Evolutionary conservation across 805 yeast species (phyloP).

Genomic region (Wickerhamomyces bovis): DNA sequence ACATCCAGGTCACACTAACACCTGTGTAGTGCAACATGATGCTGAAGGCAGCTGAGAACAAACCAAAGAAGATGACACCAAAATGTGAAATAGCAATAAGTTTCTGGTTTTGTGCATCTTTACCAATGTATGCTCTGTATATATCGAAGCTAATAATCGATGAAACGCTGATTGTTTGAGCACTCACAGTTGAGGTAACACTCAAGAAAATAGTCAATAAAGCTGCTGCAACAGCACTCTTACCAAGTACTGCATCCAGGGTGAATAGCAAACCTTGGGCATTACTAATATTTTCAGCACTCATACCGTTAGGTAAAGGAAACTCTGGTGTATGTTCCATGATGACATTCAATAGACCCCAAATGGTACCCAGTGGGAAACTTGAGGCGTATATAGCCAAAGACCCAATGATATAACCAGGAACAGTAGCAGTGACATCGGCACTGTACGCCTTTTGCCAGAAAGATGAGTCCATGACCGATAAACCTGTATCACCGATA

Average conservation of each 20-base stretch:
- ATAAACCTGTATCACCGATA: slow-evolving; percentile 33
- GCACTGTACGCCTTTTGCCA: slow-evolving; percentile 38
- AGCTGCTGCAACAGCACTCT: slow-evolving; percentile 32
- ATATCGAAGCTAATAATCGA: slow-evolving; percentile 34
- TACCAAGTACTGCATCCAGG: slow-evolving; percentile 42
- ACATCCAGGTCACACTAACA: slow-evolving; percentile 13
- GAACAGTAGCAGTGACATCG: slow-evolving; percentile 29
- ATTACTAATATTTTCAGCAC: slow-evolving; percentile 30
- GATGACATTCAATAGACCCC: slow-evolving; percentile 30
- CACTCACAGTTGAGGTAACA: slow-evolving; percentile 36
- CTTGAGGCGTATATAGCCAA: slow-evolving; percentile 28
- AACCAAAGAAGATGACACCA: slow-evolving; percentile 32
- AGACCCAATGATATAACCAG: slow-evolving; percentile 33
- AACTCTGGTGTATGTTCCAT: slow-evolving; percentile 25
- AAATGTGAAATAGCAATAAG: slow-evolving; percentile 29
- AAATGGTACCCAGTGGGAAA: slow-evolving; percentile 32
- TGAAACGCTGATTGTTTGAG: slow-evolving; percentile 35
- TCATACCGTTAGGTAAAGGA: slow-evolving; percentile 32
- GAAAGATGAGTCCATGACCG: slow-evolving; percentile 34
- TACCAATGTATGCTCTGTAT: slow-evolving; percentile 31
- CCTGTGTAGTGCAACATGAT: slow-evolving; percentile 29
- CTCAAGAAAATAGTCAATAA: slow-evolving; percentile 34
- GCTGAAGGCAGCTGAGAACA: slow-evolving; percentile 33
- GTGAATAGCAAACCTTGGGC: slow-evolving; percentile 33
- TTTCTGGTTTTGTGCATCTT: slow-evolving; percentile 31